phyloP scores from a whole-genome alignment of 306 rosid species.

The Canavalia gladiata region DNA sequence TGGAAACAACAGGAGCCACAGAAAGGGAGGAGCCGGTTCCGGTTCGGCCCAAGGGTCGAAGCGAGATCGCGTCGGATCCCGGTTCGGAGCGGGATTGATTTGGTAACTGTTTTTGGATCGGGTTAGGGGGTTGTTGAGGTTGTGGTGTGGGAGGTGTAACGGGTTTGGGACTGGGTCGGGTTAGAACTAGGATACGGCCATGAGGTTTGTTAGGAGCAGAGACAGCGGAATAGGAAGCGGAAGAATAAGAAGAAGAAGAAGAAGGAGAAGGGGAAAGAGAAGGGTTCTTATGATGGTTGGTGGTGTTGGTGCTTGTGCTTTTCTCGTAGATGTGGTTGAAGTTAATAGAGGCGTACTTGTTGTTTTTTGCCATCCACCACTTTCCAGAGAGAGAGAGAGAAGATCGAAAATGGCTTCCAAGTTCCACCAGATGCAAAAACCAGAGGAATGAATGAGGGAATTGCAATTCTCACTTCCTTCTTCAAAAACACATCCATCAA shows the following conservation, averaged over 20 bases:
- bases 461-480: not conserved
- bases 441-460: not conserved
- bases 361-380: constrained; percentile 89
- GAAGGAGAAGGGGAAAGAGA: constrained; percentile 46
- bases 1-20: constrained; percentile 38
- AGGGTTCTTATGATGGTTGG: constrained; percentile 48
- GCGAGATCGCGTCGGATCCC: constrained; percentile 67
- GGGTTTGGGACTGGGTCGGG: constrained; percentile 71
- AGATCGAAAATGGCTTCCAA: constrained; percentile 8
- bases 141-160: constrained; percentile 29
- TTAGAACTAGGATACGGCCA: constrained; percentile 85
- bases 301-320: constrained; percentile 44
- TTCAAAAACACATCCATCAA: not conserved
- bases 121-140: constrained; percentile 33
- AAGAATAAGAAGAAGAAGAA: constrained; percentile 55
- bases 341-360: constrained; percentile 75
- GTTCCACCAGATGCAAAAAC: not conserved
- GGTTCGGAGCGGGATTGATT: constrained; percentile 54
- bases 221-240: constrained; percentile 70
- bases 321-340: constrained; percentile 85
- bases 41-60: constrained; percentile 77
- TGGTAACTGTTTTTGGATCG: constrained; percentile 40
- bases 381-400: constrained; percentile 5
- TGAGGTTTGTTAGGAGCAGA: constrained; percentile 71
- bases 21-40: constrained; percentile 51